These are phyloP conservation scores for Clitopilus passeckerianus DNA, from an alignment of 768 basidiomycete species.

Conservation along the genomic window DNA sequence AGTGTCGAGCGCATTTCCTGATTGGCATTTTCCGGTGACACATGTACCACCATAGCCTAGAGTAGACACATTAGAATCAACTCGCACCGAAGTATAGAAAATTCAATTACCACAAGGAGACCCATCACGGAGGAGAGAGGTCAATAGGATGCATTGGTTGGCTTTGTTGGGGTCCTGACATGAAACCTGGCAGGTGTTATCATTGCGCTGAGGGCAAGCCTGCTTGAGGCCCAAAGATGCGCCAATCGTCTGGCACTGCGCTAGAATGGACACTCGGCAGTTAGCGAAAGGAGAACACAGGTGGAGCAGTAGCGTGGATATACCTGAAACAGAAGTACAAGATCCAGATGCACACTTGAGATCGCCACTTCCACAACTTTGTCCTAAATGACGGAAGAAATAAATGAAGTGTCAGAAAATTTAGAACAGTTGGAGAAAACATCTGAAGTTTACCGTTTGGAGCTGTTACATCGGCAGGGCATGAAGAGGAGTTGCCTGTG, in stretches of 20 bases:
- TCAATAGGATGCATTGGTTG: constrained; percentile 65
- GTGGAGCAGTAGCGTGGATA: constrained; percentile 20
- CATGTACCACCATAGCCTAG: constrained; percentile 73
- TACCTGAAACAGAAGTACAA: constrained; percentile 71
- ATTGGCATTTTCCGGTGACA: constrained; percentile 51
- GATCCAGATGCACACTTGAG: constrained; percentile 73
- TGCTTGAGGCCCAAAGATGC: constrained; percentile 62
- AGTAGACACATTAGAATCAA: constrained; percentile 7
- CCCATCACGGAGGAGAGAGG: constrained; percentile 71
- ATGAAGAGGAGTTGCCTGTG: constrained; percentile 67
- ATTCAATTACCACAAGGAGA: constrained; percentile 65
- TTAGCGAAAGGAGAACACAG: constrained; percentile 6
- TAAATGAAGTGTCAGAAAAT: constrained; percentile 1
- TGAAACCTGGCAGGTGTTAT: constrained; percentile 71
- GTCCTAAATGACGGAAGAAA: constrained; percentile 31
- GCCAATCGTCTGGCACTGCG: constrained; percentile 74
- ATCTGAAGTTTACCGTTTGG: constrained; percentile 48
- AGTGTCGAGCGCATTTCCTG: constrained; percentile 52
- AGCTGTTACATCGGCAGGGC: constrained; percentile 59
- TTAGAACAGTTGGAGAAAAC: neutral
- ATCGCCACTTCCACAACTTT: constrained; percentile 58
- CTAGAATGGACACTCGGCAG: constrained; percentile 24
- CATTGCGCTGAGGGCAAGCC: constrained; percentile 60
- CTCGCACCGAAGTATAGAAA: neutral
- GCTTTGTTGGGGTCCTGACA: constrained; percentile 66